Evolutionary conservation across 208 protist species (phyloP), one percentile per base, ranked within the genome.

Genomic region (Leishmania braziliensis): DNA sequence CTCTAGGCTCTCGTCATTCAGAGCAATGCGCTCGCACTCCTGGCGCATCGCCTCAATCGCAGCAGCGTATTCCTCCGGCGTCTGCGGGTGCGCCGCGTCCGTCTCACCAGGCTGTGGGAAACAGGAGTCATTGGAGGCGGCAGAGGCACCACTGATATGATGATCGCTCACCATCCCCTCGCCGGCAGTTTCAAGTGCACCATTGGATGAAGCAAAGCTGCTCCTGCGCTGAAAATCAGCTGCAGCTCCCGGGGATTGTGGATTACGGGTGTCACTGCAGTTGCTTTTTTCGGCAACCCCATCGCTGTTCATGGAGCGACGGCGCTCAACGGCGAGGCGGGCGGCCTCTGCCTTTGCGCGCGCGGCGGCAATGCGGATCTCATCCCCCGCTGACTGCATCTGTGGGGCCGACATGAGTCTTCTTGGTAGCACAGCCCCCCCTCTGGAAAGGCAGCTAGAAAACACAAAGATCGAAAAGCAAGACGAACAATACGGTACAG

Each of bases 311-410:
- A 54, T 78, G 23, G 78, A 80, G 36, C 84, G 85, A 33, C 80
- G 84, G 39, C 83, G 82, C 78, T 84, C 84, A 36, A 81, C 89
- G 14, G 80, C 81, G 16, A 62, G 72, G 62, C 73, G 86, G 36
- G 81, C 84, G 12, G 86, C 84, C 56, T 84, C 86, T 2, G 84
- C 88, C 65, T 89, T 85, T 12, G 80, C 81, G 60, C 84, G 86
- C 20, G 82, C 86, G 50, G 77, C 79, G 50, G 69, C 46, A 29
- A 87, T 72, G 62, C 83, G 79, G 18, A 69, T 63, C 33, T 80
- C 85, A 60, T 83, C 54, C 9, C 79, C 76, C 70, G 20, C 51
- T 16, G 39, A 53, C 16, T 66, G 79, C 79, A 33, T 43, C 71
- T 36, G 63, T 18, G n/a, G 54, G 62, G 50, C 80, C 81, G 60